Percentiles rank a stretch among this genome's conserved stretches.
Evolutionary conservation across 2,329 filamentous ascomycete species (phyloP).

Genomic region (Paracoccidioides lutzii): DNA sequence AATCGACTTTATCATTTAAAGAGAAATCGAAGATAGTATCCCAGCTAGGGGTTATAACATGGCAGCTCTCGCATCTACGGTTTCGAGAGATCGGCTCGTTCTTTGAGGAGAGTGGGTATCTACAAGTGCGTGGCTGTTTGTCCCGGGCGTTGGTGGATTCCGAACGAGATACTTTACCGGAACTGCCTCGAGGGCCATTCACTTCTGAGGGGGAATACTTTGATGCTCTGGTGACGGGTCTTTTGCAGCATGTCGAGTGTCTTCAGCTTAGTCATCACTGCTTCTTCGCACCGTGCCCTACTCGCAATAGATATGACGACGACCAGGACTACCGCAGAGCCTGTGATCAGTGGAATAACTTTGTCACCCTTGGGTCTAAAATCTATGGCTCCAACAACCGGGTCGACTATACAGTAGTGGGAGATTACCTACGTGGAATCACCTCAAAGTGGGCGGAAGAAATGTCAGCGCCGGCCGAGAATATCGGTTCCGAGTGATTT

Average conservation of each 20-base stretch:
- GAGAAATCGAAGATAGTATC: constrained; percentile 17
- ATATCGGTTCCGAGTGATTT: constrained; percentile 7
- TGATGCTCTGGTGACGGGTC: constrained; percentile 10
- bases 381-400: constrained; percentile 15
- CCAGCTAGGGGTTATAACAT: constrained; percentile 16
- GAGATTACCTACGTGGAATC: constrained; percentile 13
- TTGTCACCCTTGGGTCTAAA: constrained; percentile 15
- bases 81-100: constrained; percentile 20
- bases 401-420: constrained; percentile 16
- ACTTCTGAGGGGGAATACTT: constrained; percentile 10
- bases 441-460: constrained; percentile 6
- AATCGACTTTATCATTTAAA: too few relatives aligned
- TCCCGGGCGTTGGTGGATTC: constrained; percentile 12
- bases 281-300: constrained; percentile 5
- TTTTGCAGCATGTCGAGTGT: constrained; percentile 10
- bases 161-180: constrained; percentile 9
- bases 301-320: constrained; percentile 3
- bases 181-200: constrained; percentile 13
- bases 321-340: constrained; percentile 10
- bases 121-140: constrained; percentile 11
- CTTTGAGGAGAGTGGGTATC: constrained; percentile 14
- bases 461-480: too few relatives aligned
- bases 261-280: not conserved
- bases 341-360: constrained; percentile 15
- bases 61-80: constrained; percentile 16